Evolutionary conservation across 495 filamentous ascomycete genomes (phyloP).

Genomic region (Sordaria brevicollis): DNA sequence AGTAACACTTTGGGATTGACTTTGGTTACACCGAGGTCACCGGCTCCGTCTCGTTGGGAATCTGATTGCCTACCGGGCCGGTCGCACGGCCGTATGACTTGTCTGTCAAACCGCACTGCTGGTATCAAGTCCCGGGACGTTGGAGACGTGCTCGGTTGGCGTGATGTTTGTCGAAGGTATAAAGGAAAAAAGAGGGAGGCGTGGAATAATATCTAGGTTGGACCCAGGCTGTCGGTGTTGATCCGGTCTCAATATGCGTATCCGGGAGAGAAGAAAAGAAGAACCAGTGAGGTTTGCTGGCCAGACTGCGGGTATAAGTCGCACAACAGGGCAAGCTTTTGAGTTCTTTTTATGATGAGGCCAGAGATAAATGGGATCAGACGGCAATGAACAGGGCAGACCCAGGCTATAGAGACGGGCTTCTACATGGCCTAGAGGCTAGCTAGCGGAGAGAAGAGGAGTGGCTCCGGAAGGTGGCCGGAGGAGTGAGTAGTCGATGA

Average conservation of each 20-base stretch:
- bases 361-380: not conserved
- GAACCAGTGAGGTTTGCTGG: not conserved
- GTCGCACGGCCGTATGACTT: not conserved
- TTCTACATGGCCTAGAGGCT: not conserved
- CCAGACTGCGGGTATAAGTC: not conserved
- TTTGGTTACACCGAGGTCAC: not conserved
- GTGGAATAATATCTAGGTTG: not conserved
- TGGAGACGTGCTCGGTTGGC: not conserved
- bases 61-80: not conserved
- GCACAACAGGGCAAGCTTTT: not conserved
- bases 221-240: not conserved
- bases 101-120: constrained; percentile 14
- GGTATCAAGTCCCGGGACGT: not conserved
- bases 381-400: not conserved
- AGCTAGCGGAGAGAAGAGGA: not conserved
- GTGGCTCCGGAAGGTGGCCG: not conserved
- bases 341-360: not conserved
- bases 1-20: not conserved
- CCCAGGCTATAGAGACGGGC: not conserved
- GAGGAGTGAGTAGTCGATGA: not conserved
- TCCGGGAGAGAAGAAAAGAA: not conserved
- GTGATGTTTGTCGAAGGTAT: not conserved
- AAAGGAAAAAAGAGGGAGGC: not conserved
- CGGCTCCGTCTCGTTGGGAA: not conserved
- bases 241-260: not conserved